Evolutionary conservation across 148 eudicot genomes (phyloP), one percentile per base, ranked within the genome.

Genomic region (Heliosperma pusillum): DNA sequence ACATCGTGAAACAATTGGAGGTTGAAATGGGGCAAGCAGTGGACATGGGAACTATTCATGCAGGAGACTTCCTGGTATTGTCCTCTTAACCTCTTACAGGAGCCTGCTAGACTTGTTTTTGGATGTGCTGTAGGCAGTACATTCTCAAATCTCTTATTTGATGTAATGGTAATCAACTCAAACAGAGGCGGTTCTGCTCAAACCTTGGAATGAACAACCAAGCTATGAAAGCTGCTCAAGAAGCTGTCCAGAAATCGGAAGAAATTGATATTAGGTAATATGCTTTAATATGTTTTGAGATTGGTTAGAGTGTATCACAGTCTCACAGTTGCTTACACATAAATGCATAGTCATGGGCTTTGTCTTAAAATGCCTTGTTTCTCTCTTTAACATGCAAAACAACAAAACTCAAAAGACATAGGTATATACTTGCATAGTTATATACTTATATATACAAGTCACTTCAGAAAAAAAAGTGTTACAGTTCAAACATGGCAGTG

Each of bases 11-110:
- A 82, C 99, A 92, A 73, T 82, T 95, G 58, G 91, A 95, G 88
- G 84, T 90, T 69, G 99, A 90, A 82, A 88, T 75, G 96, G 97
- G 97, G 27, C 87, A 89, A 26, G 90, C 98, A 21, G 93, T 95
- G 71, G 96, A 86, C 63, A 92, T 95, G 84, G 96, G 96, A 74
- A 92, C 97, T 44, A 90, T 90, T 66, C 96, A 88, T 83, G 96
- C 97, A 77, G 93, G 92, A 71, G 98, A 92, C 80, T 95, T 90
- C 77, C 80, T 94, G 98, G 98, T 94, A 81, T 79, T 79, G 30
- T 72, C 66, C 70, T 56, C 26, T 76, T 75, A 60, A 50, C 7
- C 45, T 71, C 30, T n/a, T 13, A 26, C 19, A 19, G 3, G 33
- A 53, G 11, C n/a, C 56, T 45, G 21, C 10, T 8, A 45, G 50